These are phyloP conservation scores for Abrus precatorius DNA, from an alignment of 306 rosid genomes.

Conservation along the genomic window DNA sequence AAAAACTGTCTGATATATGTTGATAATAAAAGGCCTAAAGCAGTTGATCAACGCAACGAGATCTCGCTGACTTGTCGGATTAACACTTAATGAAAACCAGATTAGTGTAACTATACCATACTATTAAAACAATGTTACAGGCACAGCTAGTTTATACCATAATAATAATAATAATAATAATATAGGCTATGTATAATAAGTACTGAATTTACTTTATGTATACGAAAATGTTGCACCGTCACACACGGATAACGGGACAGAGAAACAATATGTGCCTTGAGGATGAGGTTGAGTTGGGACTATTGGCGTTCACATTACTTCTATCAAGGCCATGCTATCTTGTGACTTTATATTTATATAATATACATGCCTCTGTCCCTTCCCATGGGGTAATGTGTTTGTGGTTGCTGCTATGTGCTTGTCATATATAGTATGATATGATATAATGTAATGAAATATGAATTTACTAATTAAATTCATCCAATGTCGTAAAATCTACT, in stretches of 20 bases:
- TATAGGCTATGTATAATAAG: background rate
- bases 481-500: background rate
- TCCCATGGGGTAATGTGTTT: constrained; percentile 8
- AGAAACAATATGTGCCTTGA: constrained; percentile 3
- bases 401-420: constrained; percentile 9
- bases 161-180: background rate
- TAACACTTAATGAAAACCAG: background rate
- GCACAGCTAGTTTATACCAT: background rate
- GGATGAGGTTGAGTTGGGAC: background rate
- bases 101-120: constrained; percentile 3
- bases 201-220: background rate
- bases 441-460: background rate
- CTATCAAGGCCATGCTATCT: background rate
- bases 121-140: background rate
- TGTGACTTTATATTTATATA: background rate
- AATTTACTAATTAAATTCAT: background rate
- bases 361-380: constrained; percentile 13
- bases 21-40: background rate
- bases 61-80: background rate
- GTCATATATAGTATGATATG: background rate
- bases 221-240: constrained; percentile 1
- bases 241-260: background rate
- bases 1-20: background rate
- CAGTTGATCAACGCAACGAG: background rate
- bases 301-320: background rate